Base-by-base conservation (phyloP, 2,329 filamentous ascomycete species). In the Penicillium sp. region DNA sequence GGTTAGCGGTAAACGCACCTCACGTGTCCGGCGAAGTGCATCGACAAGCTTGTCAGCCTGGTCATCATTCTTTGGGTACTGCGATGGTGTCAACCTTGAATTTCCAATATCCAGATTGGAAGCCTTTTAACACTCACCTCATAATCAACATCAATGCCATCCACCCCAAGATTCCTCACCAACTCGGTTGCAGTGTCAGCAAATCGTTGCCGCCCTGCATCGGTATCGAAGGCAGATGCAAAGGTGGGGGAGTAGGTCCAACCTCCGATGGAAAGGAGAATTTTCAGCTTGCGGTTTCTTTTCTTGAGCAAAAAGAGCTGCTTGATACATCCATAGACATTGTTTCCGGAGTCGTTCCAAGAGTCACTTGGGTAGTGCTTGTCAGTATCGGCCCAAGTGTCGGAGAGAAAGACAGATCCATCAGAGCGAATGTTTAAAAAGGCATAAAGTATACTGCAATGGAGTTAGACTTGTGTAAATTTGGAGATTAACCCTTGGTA, bases 401-500 rank as follows among this genome's bases (percentile, higher is more conserved):
- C 90, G 1, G 84, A 87, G 7, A 90, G 78, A 67, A 81, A 89
- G 73, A 95, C 91, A 74, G 95, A 90, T 47, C 93, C 93, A 3
- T 93, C 90, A 2, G 86, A 81, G 4, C 85, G 83, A 55, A 96
- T 84, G 70, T 97, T 95, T 68, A 91, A 93, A 75, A 97, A 97
- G 14, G 92, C 83, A 66, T 97, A 97, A 14, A 97, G 84, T 4
- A 97, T 76, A 68, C 38, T 40, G 16, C 8, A 40, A 10, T n/a
- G 6, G 11, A 36, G 13, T 36, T n/a, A 36, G 34, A 13, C 5
- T 36, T 36, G 34, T 3, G 8, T 27, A 27, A 27, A 27, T 27
- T 2, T 27, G 24, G 5, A 27, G 24, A 27, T 27, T 4, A 27
- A 27, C 8, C 10, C 1, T 34, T 11, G 31, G 31, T 11, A 34